Percentiles rank a stretch among this genome's conserved stretches.
Conservation (phyloP, 2,329 filamentous ascomycete genomes). For the Helminthosporium solani region DNA sequence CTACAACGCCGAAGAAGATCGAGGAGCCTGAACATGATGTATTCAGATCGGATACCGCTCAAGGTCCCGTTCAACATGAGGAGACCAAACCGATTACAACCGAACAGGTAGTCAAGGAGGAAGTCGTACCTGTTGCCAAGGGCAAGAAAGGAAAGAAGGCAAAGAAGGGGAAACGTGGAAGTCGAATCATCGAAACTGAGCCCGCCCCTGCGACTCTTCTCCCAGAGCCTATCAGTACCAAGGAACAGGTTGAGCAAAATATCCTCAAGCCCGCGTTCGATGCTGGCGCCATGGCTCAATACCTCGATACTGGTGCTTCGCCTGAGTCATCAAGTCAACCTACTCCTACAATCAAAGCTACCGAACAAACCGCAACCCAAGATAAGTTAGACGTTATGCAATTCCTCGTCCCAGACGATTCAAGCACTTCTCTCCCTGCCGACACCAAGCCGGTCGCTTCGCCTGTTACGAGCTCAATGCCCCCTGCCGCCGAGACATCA, state of each 20-base stretch:
- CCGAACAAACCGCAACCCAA: not conserved
- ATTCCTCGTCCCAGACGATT: constrained; percentile 11
- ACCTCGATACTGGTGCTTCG: constrained; percentile 5
- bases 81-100: not conserved
- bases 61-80: not conserved
- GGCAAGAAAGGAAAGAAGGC: constrained; percentile 36
- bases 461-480: not conserved
- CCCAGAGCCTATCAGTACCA: constrained; percentile 4
- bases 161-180: constrained; percentile 32
- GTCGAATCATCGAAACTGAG: constrained; percentile 18
- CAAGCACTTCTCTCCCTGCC: not conserved
- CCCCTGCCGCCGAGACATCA: not conserved
- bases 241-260: constrained; percentile 16
- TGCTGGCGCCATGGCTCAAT: constrained; percentile 7
- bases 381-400: constrained; percentile 13
- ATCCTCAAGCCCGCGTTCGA: constrained; percentile 23
- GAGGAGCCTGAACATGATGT: not conserved
- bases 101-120: constrained; percentile 10
- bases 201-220: constrained; percentile 5
- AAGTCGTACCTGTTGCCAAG: constrained; percentile 15
- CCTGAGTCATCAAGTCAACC: not conserved
- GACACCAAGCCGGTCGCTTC: not conserved
- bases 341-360: not conserved
- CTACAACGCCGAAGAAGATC: constrained; percentile 6
- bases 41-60: too few species aligned